Evolutionary conservation across 805 yeast genomes (phyloP).

Genomic region (Debaryomyces hansenii): DNA sequence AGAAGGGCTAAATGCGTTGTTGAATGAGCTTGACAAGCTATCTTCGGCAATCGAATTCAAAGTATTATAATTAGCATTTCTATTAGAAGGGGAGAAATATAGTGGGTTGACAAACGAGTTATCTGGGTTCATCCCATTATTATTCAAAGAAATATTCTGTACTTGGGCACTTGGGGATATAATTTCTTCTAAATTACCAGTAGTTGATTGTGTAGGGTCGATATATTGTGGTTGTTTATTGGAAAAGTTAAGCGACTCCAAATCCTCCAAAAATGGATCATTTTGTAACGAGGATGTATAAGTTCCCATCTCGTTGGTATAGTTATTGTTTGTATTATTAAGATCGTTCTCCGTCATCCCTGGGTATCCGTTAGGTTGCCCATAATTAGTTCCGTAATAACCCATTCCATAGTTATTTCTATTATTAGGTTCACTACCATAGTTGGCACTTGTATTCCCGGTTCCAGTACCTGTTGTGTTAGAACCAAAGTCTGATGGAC

Average conservation of each 20-base stretch:
- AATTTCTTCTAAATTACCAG: conserved; percentile 35
- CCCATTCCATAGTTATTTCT: conserved; percentile 2
- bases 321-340: conserved; percentile 13
- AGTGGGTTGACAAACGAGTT: conserved; percentile 32
- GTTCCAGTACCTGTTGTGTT: background rate
- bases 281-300: conserved; percentile 16
- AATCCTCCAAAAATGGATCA: conserved; percentile 34
- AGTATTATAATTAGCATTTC: conserved; percentile 19
- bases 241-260: conserved; percentile 18
- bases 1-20: conserved; percentile 30
- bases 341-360: background rate
- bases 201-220: conserved; percentile 14
- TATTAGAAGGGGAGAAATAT: conserved; percentile 41
- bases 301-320: conserved; percentile 13
- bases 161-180: conserved; percentile 28
- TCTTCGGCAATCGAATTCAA: conserved; percentile 36
- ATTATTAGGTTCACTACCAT: background rate
- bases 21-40: conserved; percentile 11
- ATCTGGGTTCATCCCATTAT: conserved; percentile 3
- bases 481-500: conserved; percentile 24
- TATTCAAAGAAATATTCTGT: conserved; percentile 1
- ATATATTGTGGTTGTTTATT: conserved; percentile 11
- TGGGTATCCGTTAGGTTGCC: background rate
- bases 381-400: conserved; percentile 1
- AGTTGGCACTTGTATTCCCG: background rate